Evolutionary conservation across 2,329 filamentous ascomycete species (phyloP), one percentile per base, ranked within the genome.

Genomic region (Sordariomycetes sp.): DNA sequence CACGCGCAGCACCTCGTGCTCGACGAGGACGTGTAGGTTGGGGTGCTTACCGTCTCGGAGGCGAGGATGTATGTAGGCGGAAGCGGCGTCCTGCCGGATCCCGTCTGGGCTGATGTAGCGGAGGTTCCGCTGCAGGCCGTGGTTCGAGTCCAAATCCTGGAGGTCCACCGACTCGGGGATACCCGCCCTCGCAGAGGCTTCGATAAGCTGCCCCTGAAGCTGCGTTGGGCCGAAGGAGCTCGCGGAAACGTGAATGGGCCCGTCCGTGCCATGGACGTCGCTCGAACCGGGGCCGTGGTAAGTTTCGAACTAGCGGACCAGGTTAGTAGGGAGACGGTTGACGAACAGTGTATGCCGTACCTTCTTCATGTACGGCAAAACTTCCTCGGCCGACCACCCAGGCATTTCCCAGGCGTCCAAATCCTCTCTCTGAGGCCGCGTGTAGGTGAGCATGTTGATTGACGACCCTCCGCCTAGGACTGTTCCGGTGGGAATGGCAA

Each of bases 61-160:
- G 40, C 76, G 71, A 0, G 79, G 78, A 61, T 82, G 80, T 8
- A 85, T 62, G 60, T 82, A 85, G 18, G 71, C 64, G 59, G 79
- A 76, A 0, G 82, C 82, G 1, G 81, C 71, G 62, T 86, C 82
- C 64, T 83, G 80, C 20, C 82, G 76, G 50, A 72, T 71, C n/a
- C 81, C 81, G 2, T 81, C 75, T 0, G 62, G 64, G 0, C 60
- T 64, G 7, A 83, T 72, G 61, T 79, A 83, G 24, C 74, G 70
- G 24, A 74, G 64, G 71, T 75, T 74, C 62, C 75, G 70, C 66
- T 65, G 43, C 62, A 63, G 59, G 32, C 48, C 62, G 55, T 68
- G 68, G 51, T 59, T 59, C 58, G 68, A 60, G 4, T 79, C 74
- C 0, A 82, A 65, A 60, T 75, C 72, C 57, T 81, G 74, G 25